Evolutionary conservation across 1,139 yeast genomes (phyloP), one percentile per base, ranked within the genome.

Genomic region (Suhomyces panamericanus): DNA sequence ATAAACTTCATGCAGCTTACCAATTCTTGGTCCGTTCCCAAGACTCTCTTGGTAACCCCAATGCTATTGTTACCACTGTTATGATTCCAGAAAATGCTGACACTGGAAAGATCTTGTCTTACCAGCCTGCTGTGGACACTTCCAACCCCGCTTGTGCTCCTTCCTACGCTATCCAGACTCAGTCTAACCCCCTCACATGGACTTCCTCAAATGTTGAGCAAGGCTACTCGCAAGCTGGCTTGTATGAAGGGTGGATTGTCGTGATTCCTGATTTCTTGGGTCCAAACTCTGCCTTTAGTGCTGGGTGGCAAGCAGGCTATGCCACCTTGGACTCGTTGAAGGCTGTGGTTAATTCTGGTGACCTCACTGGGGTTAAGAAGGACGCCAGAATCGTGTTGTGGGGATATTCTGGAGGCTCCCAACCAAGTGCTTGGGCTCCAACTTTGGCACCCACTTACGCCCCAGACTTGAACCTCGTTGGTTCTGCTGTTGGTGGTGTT

Each of bases 371-470:
- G 1, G 37, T 63, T 10, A 42, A 54, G 8, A n/a, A 52, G 0
- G 52, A 57, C 33, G 66, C 71, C 7, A 51, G 58, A 40, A 53
- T 62, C 3, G 62, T 56, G 1, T 38, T 68, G 43, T 67, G 69
- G 65, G 75, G 75, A 0, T 69, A 68, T 49, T 65, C 71, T 4
- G 73, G 73, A 11, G 73, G 73, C 3, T 54, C 71, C 3, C 50
- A 66, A 22, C 67, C 73, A 2, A 51, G 67, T 8, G 63, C 64
- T 1, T 70, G 75, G 75, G 73, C 73, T 10, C 63, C 72, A 2
- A 56, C 64, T 13, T 49, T 69, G 29, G 67, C 62, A 28, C 67
- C 67, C 6, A 35, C 44, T 2, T 69, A 68, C 45, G 70, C 73
- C 5, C 65, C 67, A 2, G 70, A 66, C 12, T 54, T 69, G 35